Evolutionary conservation across 208 protist species (phyloP).

Genomic region (Crithidia fasciculata): DNA sequence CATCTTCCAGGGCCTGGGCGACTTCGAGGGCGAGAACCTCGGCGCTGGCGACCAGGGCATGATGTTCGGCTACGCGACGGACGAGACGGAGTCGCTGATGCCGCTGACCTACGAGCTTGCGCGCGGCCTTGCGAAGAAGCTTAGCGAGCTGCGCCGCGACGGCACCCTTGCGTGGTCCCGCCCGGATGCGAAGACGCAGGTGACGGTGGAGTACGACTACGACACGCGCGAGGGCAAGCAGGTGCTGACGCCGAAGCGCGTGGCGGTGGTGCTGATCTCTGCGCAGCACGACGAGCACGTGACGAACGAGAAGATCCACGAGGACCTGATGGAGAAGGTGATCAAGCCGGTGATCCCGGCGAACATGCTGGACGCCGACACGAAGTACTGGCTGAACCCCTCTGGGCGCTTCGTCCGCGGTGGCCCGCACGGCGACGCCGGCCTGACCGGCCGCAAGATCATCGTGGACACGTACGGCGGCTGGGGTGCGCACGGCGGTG

Average conservation of each 20-base stretch:
- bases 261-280: slow-evolving; percentile 99
- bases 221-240: slow-evolving; percentile 83
- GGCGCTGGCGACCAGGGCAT: slow-evolving; percentile 99
- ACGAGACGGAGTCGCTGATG: slow-evolving; percentile 99
- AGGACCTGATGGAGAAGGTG: slow-evolving; percentile 95
- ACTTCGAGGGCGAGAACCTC: slow-evolving; percentile 94
- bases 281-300: slow-evolving; percentile 98
- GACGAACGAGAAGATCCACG: slow-evolving; percentile 93
- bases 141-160: slow-evolving; percentile 97
- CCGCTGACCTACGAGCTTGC: slow-evolving; percentile 98
- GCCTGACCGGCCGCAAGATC: slow-evolving; percentile 99
- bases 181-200: slow-evolving; percentile 99
- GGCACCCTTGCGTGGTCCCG: slow-evolving; percentile 95
- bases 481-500: slow-evolving; percentile 99
- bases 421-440: slow-evolving; percentile 99
- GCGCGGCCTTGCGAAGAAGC: slow-evolving; percentile 86
- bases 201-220: slow-evolving; percentile 99
- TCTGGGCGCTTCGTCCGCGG: slow-evolving; percentile 99
- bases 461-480: slow-evolving; percentile 99
- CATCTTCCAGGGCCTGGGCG: slow-evolving; percentile 98
- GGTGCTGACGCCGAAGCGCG: slow-evolving; percentile 91
- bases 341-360: slow-evolving; percentile 95
- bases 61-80: slow-evolving; percentile 99
- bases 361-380: slow-evolving; percentile 94
- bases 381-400: slow-evolving; percentile 99